A percentile compares a stretch with the other conserved stretches of the same genome.
phyloP scores from a whole-genome alignment of 208 protist species.

The Novymonas esmeraldas region DNA sequence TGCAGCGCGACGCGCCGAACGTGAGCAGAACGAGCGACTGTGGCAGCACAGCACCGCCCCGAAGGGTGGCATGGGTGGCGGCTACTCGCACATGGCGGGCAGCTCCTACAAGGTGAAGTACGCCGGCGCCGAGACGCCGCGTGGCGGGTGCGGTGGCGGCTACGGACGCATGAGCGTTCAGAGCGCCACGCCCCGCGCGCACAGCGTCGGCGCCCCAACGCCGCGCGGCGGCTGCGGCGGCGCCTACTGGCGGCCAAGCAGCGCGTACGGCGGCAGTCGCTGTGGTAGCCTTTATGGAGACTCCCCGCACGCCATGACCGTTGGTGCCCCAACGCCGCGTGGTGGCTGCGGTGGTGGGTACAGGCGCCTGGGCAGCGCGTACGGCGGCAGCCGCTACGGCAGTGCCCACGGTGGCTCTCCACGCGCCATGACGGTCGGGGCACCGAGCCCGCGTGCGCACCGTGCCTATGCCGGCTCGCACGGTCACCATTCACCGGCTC shows the following conservation, averaged over 20 bases:
- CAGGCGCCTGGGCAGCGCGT: neutral
- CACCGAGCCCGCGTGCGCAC: neutral
- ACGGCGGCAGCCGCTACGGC: constrained; percentile 13
- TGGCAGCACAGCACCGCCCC: neutral
- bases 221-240: constrained; percentile 18
- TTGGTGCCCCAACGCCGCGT: constrained; percentile 9
- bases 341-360: constrained; percentile 13
- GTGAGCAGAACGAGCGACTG: neutral
- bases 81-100: neutral
- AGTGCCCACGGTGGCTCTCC: constrained; percentile 7
- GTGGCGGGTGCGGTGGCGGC: neutral
- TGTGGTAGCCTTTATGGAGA: constrained; percentile 18
- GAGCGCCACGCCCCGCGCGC: neutral
- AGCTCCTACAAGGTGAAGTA: neutral
- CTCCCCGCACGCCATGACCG: constrained; percentile 3
- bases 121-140: too few species aligned
- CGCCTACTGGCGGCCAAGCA: constrained; percentile 6
- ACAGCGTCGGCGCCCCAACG: constrained; percentile 5
- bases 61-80: constrained; percentile 13
- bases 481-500: too few species aligned
- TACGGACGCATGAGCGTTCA: constrained; percentile 8
- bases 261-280: too few species aligned
- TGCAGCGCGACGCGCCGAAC: neutral
- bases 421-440: constrained; percentile 2
- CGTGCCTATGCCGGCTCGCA: too few species aligned